A percentile compares a stretch with the other conserved stretches of the same genome.
Conservation (phyloP, 2,329 filamentous ascomycete genomes). For the Colletotrichum sidae region DNA sequence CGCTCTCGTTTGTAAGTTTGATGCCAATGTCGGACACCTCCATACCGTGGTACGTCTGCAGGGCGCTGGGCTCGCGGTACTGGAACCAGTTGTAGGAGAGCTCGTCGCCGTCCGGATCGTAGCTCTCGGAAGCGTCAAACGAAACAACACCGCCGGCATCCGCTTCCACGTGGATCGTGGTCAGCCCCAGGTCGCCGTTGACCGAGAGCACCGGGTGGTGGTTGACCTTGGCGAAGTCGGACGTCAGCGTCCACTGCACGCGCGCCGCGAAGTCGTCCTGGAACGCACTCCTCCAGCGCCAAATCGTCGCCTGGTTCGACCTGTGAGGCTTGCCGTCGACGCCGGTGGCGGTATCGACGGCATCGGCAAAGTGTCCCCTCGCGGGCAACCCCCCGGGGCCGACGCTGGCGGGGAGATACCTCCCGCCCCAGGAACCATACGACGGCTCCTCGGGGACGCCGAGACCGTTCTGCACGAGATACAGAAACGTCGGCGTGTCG, state of each 20-base stretch:
- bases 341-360: constrained; percentile 44
- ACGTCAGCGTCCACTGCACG: constrained; percentile 51
- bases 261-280: constrained; percentile 56
- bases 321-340: constrained; percentile 43
- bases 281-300: constrained; percentile 54
- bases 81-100: constrained; percentile 63
- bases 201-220: constrained; percentile 59
- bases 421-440: constrained; percentile 62
- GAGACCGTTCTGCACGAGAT: constrained; percentile 60
- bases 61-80: constrained; percentile 51
- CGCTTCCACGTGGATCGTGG: constrained; percentile 52
- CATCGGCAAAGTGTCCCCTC: constrained; percentile 44
- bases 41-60: constrained; percentile 54
- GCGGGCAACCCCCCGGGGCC: constrained; percentile 37
- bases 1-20: constrained; percentile 39
- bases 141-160: constrained; percentile 52
- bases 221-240: constrained; percentile 48
- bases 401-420: constrained; percentile 52
- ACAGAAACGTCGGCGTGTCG: constrained; percentile 63
- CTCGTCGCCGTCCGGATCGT: constrained; percentile 57
- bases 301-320: constrained; percentile 51
- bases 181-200: constrained; percentile 53
- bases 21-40: constrained; percentile 53
- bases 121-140: constrained; percentile 58
- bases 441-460: constrained; percentile 57